Percentiles rank a stretch among this genome's conserved stretches.
Conservation (phyloP, 2,329 filamentous ascomycete species). For the Beauveria varroae region DNA sequence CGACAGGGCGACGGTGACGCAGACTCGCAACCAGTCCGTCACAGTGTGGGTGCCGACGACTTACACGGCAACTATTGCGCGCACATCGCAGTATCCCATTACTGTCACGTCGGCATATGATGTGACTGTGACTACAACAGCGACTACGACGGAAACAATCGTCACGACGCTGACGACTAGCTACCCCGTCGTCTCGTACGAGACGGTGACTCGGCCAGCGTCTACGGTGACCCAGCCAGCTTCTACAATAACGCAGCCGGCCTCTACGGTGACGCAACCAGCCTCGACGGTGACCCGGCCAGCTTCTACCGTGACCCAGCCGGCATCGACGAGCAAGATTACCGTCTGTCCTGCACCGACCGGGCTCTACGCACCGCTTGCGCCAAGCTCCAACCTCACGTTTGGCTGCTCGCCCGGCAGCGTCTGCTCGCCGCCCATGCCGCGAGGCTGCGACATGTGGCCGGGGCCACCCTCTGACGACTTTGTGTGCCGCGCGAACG, state of each 20-base stretch:
- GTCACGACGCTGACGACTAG: slow-evolving; percentile 18
- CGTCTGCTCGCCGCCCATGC: slow-evolving; percentile 46
- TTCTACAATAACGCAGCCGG: slow-evolving; percentile 14
- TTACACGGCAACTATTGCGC: not conserved
- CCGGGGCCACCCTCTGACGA: slow-evolving; percentile 35
- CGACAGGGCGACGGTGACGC: not conserved
- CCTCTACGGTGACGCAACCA: not conserved
- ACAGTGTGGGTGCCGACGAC: slow-evolving; percentile 11
- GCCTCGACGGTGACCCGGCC: slow-evolving; percentile 15
- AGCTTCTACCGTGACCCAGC: not conserved
- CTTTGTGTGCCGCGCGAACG: slow-evolving; percentile 37
- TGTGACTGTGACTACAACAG: not conserved
- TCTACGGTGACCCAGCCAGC: not conserved
- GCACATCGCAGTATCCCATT: not conserved
- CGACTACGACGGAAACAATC: slow-evolving; percentile 8
- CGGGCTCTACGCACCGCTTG: slow-evolving; percentile 24
- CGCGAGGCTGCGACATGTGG: slow-evolving; percentile 44
- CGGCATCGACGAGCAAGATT: slow-evolving; percentile 12
- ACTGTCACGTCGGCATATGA: not conserved
- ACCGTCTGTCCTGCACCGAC: slow-evolving; percentile 39
- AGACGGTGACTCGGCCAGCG: slow-evolving; percentile 20
- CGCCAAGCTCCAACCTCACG: slow-evolving; percentile 33
- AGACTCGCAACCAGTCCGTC: not conserved
- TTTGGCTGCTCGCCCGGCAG: slow-evolving; percentile 48
- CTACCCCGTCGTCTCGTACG: slow-evolving; percentile 25